These are phyloP conservation scores for Starmerella asiatica DNA, from an alignment of 805 yeast species.

Conservation along the genomic window DNA sequence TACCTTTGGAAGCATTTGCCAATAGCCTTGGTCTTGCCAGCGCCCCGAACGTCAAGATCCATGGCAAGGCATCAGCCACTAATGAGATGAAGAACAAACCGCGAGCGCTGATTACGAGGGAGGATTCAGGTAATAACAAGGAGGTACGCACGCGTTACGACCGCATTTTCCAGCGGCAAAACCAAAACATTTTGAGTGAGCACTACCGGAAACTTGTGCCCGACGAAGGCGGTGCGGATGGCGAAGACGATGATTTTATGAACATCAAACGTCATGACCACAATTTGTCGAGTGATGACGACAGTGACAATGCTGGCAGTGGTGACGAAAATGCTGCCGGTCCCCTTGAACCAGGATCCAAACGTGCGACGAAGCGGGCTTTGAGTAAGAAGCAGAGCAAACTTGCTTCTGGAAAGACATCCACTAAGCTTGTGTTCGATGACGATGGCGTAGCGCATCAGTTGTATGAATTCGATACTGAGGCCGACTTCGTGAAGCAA, in stretches of 20 bases:
- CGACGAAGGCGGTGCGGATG: conserved; percentile 21
- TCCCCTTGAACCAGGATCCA: conserved; percentile 47
- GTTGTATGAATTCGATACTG: conserved; percentile 79
- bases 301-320: background rate
- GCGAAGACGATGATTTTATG: conserved; percentile 58
- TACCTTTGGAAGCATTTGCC: conserved; percentile 77
- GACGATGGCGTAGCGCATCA: conserved; percentile 92
- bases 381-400: conserved; percentile 57
- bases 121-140: conserved; percentile 30
- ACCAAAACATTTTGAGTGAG: conserved; percentile 82
- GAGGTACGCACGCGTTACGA: conserved; percentile 78
- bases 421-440: conserved; percentile 74
- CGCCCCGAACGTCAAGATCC: conserved; percentile 80
- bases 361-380: conserved; percentile 73
- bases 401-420: conserved; percentile 47
- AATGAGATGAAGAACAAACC: conserved; percentile 51
- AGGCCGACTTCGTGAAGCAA: conserved; percentile 62
- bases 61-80: conserved; percentile 24
- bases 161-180: conserved; percentile 87
- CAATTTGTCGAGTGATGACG: conserved; percentile 30
- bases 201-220: conserved; percentile 57
- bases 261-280: conserved; percentile 68
- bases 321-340: conserved; percentile 27
- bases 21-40: conserved; percentile 86
- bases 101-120: conserved; percentile 43